Base-by-base conservation (phyloP, 1,284 basidiomycete species). In the Agroathelia rolfsii region DNA sequence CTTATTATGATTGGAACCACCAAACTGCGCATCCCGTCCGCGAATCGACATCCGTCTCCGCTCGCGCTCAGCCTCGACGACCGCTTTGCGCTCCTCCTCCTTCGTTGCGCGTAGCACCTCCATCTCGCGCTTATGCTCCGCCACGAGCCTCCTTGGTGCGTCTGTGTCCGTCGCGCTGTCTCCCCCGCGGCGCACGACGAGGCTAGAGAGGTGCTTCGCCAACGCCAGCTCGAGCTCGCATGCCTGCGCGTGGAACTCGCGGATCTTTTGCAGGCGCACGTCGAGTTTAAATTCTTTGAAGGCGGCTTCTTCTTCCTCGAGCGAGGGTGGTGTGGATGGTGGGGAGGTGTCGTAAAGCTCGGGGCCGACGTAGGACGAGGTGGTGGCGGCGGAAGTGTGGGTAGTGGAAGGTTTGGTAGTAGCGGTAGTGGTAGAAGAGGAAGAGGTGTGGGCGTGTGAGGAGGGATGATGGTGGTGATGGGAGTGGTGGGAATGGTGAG, bases 361-460 rank as follows among this genome's bases (percentile, higher is more conserved):
- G n/a, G 70, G 69, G 1, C 70, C 67, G 40, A 69, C 58, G 28
- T 72, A 71, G n/a, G n/a, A n/a, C n/a, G n/a, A n/a, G n/a, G n/a
- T n/a, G n/a, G n/a, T n/a, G n/a, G n/a, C n/a, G n/a, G n/a, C n/a
- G n/a, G n/a, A n/a, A n/a, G n/a, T n/a, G n/a, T n/a, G n/a, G n/a
- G n/a, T n/a, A n/a, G n/a, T n/a, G n/a, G n/a, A n/a, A n/a, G n/a
- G n/a, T n/a, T n/a, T n/a, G n/a, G n/a, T n/a, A n/a, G n/a, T n/a
- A n/a, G n/a, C n/a, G n/a, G n/a, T n/a, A n/a, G n/a, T n/a, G n/a
- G n/a, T n/a, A n/a, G n/a, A n/a, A n/a, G n/a, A n/a, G n/a, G n/a
- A n/a, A n/a, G n/a, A n/a, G n/a, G n/a, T n/a, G n/a, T n/a, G n/a
- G n/a, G n/a, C n/a, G n/a, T n/a, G n/a, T n/a, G n/a, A n/a, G n/a